Conservation (phyloP, 2,329 filamentous ascomycete genomes). For the Aulographum hederae region DNA sequence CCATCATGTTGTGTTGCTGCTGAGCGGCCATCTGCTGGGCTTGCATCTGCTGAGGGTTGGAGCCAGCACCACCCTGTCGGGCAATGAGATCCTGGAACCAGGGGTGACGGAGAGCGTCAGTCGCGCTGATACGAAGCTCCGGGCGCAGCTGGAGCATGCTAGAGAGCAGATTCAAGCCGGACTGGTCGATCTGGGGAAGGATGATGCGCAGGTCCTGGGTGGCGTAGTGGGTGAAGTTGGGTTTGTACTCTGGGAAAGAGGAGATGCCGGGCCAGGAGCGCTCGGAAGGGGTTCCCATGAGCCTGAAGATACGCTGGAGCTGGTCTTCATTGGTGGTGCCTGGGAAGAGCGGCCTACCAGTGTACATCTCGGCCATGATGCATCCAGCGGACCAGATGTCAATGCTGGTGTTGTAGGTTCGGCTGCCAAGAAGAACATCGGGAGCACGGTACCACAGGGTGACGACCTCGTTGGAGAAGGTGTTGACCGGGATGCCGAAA, state of each 20-base stretch:
- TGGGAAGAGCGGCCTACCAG: slow-evolving; percentile 83
- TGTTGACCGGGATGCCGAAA: slow-evolving; percentile 94
- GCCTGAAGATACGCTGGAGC: slow-evolving; percentile 86
- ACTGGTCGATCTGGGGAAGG: slow-evolving; percentile 72
- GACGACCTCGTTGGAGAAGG: slow-evolving; percentile 94
- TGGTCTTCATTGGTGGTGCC: slow-evolving; percentile 98
- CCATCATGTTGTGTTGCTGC: background rate
- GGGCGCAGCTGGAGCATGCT: slow-evolving; percentile 86
- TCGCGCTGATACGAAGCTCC: slow-evolving; percentile 76
- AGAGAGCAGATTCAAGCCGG: slow-evolving; percentile 72
- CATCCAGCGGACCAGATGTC: slow-evolving; percentile 98
- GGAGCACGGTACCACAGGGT: slow-evolving; percentile 96
- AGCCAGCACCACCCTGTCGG: too few relatives aligned
- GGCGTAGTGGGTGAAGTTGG: slow-evolving; percentile 82
- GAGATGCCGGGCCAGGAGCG: slow-evolving; percentile 90
- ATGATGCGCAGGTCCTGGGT: slow-evolving; percentile 80
- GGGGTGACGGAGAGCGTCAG: slow-evolving; percentile 70
- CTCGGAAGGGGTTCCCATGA: slow-evolving; percentile 96
- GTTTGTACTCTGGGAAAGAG: slow-evolving; percentile 94
- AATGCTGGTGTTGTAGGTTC: slow-evolving; percentile 98
- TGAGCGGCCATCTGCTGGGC: background rate
- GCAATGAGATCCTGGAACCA: slow-evolving; percentile 74
- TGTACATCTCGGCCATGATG: slow-evolving; percentile 99
- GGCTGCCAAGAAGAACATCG: slow-evolving; percentile 79
- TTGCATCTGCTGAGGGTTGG: slow-evolving; percentile 1